Evolutionary conservation across 2,329 filamentous ascomycete species (phyloP).

Genomic region (Trichophyton rubrum): DNA sequence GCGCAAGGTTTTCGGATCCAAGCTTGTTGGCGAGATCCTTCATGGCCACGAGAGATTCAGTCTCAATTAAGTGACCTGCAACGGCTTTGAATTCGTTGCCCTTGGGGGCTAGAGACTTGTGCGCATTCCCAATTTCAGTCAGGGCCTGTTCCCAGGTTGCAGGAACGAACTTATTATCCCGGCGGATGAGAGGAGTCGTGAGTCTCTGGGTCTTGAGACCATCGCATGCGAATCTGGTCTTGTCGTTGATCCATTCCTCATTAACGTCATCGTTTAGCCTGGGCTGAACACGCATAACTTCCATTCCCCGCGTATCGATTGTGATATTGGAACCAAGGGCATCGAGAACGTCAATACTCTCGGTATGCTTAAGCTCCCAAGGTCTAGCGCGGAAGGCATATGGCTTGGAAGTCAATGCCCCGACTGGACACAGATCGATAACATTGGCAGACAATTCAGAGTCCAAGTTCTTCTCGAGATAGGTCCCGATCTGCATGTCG

Average conservation of each 20-base stretch:
- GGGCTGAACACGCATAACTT: constrained; percentile 90
- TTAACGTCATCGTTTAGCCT: constrained; percentile 96
- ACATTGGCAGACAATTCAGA: constrained; percentile 94
- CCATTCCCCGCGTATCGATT: constrained; percentile 80
- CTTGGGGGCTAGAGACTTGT: constrained; percentile 65
- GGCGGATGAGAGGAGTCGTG: constrained; percentile 79
- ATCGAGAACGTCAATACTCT: constrained; percentile 90
- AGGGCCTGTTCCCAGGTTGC: constrained; percentile 93
- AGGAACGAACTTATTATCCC: constrained; percentile 81
- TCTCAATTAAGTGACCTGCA: constrained; percentile 80
- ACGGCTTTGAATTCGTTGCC: constrained; percentile 94
- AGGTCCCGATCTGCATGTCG: constrained; percentile 95
- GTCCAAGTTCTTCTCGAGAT: constrained; percentile 86
- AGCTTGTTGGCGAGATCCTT: constrained; percentile 97
- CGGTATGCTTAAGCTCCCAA: constrained; percentile 93
- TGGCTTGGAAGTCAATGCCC: constrained; percentile 90
- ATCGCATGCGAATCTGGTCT: constrained; percentile 90
- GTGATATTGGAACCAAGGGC: constrained; percentile 89
- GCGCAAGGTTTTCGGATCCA: constrained; percentile 85
- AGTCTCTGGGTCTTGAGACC: constrained; percentile 92
- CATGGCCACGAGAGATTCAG: constrained; percentile 86
- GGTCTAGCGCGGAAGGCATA: constrained; percentile 94
- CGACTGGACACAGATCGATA: constrained; percentile 95
- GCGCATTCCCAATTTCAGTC: constrained; percentile 70
- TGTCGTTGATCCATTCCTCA: constrained; percentile 99